A percentile compares a stretch with the other conserved stretches of the same genome.
phyloP scores from a whole-genome alignment of 2,329 filamentous ascomycete genomes.

The Fusarium phyllophilum region DNA sequence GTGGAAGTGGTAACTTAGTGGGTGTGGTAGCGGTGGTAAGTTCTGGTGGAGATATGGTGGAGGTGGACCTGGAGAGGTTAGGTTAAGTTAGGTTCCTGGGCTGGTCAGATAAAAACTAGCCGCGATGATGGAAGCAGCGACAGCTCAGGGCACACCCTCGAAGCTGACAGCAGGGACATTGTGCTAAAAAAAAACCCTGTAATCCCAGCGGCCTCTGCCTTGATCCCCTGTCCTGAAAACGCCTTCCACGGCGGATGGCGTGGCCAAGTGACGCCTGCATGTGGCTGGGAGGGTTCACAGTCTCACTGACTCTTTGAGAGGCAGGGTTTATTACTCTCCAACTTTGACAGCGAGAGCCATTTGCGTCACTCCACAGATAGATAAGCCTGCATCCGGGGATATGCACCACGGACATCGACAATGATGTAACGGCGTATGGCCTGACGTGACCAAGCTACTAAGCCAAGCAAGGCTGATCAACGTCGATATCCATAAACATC shows the following conservation, averaged over 20 bases:
- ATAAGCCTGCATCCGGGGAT: conserved; percentile 22
- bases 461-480: conserved; percentile 6
- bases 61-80: conserved; percentile 39
- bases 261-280: conserved; percentile 29
- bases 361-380: conserved; percentile 33
- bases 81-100: conserved; percentile 9
- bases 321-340: conserved; percentile 4
- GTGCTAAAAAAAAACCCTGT: conserved; percentile 15
- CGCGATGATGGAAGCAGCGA: conserved; percentile 42
- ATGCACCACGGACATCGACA: conserved; percentile 6
- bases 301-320: background rate
- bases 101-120: conserved; percentile 28
- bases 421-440: conserved; percentile 28
- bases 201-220: conserved; percentile 17
- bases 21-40: conserved; percentile 38
- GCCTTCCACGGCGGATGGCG: conserved; percentile 29
- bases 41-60: conserved; percentile 39
- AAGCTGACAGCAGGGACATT: conserved; percentile 7
- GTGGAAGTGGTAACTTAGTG: conserved; percentile 27
- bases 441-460: conserved; percentile 5
- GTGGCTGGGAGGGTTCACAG: conserved; percentile 21
- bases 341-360: conserved; percentile 33
- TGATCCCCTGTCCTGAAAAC: conserved; percentile 27
- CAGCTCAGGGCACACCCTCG: conserved; percentile 18
- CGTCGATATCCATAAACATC: conserved; percentile 8